Percentiles rank a stretch among this genome's conserved stretches.
These are phyloP conservation scores for Venturia nashicola DNA, from an alignment of 2,329 filamentous ascomycete species.

Conservation along the genomic window DNA sequence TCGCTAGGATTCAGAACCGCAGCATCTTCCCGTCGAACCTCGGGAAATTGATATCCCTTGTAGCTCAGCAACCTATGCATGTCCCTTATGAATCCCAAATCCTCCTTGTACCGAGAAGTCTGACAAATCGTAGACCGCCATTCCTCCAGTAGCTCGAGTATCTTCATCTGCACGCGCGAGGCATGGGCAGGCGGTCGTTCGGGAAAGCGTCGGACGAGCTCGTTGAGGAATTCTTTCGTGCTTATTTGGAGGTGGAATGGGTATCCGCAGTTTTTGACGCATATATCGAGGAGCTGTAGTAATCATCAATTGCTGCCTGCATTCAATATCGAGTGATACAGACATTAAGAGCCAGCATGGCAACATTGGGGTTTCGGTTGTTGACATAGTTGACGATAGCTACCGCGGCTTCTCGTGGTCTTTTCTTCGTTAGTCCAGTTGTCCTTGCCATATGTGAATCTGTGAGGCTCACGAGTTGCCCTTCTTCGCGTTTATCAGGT, in stretches of 20 bases:
- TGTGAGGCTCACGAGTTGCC: slow-evolving; percentile 54
- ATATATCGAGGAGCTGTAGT: slow-evolving; percentile 75
- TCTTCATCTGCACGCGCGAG: slow-evolving; percentile 79
- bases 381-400: slow-evolving; percentile 92
- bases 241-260: slow-evolving; percentile 97
- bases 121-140: slow-evolving; percentile 98
- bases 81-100: slow-evolving; percentile 88
- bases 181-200: slow-evolving; percentile 81
- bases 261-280: slow-evolving; percentile 99
- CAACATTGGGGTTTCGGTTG: slow-evolving; percentile 91
- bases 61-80: slow-evolving; percentile 95
- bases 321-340: slow-evolving; percentile 15
- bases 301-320: background rate
- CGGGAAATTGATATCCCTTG: slow-evolving; percentile 94
- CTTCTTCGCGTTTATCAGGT: slow-evolving; percentile 96
- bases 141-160: slow-evolving; percentile 93
- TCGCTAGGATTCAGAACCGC: slow-evolving; percentile 95
- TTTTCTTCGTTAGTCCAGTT: slow-evolving; percentile 19
- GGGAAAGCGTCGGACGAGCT: slow-evolving; percentile 89
- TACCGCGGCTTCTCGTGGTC: slow-evolving; percentile 83
- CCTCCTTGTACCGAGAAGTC: slow-evolving; percentile 94
- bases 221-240: slow-evolving; percentile 98
- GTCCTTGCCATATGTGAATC: background rate
- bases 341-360: slow-evolving; percentile 70
- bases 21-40: slow-evolving; percentile 83